phyloP scores from a whole-genome alignment of 768 basidiomycete species.

The Paxillus ammoniavirescens region DNA sequence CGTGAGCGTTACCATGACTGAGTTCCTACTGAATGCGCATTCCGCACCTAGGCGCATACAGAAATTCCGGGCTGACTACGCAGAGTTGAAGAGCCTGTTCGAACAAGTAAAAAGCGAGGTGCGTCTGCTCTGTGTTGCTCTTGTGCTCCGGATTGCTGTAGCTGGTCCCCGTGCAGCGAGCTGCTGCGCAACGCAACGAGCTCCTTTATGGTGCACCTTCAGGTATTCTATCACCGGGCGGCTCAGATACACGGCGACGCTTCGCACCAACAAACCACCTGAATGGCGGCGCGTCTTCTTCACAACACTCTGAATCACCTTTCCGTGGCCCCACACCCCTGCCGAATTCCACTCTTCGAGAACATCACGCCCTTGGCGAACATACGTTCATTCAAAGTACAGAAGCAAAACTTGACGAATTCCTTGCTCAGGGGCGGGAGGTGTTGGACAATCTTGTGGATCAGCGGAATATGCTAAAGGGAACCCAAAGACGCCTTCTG shows the following conservation, averaged over 20 bases:
- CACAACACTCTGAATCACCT: constrained; percentile 83
- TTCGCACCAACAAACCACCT: constrained; percentile 39
- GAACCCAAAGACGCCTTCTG: constrained; percentile 83
- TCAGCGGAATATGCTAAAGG: constrained; percentile 91
- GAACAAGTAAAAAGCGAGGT: constrained; percentile 69
- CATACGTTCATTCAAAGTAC: constrained; percentile 87
- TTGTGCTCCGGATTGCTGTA: neutral
- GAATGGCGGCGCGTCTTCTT: constrained; percentile 42
- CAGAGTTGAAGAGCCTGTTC: constrained; percentile 79
- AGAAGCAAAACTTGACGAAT: constrained; percentile 81
- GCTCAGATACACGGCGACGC: constrained; percentile 61
- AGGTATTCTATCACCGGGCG: constrained; percentile 28
- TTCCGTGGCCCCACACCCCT: constrained; percentile 64
- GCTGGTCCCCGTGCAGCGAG: constrained; percentile 42
- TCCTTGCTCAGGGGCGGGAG: constrained; percentile 88
- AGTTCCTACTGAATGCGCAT: constrained; percentile 4
- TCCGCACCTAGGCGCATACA: constrained; percentile 75
- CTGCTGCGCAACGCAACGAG: constrained; percentile 59
- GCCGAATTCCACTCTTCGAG: constrained; percentile 55
- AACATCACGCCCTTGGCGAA: constrained; percentile 81
- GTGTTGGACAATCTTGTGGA: constrained; percentile 90
- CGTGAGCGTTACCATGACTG: constrained; percentile 23
- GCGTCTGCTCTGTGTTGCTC: neutral
- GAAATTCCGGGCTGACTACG: constrained; percentile 86
- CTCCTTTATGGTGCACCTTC: constrained; percentile 53